Evolutionary conservation across 805 yeast genomes (phyloP).

Genomic region (Candida tammaniensis): DNA sequence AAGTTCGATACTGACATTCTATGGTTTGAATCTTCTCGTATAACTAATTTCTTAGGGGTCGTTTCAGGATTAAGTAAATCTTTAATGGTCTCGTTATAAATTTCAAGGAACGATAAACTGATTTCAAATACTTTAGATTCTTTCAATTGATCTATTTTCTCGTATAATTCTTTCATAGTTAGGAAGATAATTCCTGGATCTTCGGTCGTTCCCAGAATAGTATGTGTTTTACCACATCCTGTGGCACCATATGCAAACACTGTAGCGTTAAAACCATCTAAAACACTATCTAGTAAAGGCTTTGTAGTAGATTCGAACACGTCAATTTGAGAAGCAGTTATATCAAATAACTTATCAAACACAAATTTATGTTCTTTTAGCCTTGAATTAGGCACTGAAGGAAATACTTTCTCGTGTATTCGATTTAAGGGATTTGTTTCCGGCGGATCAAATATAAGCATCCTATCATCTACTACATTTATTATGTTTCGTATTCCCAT

Average conservation of each 20-base stretch:
- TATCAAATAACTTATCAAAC: slow-evolving; percentile 78
- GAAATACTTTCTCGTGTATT: slow-evolving; percentile 47
- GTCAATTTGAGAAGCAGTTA: slow-evolving; percentile 57
- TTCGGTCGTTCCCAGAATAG: slow-evolving; percentile 72
- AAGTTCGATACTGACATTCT: slow-evolving; percentile 71
- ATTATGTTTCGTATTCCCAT: slow-evolving; percentile 65
- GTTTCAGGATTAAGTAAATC: slow-evolving; percentile 69
- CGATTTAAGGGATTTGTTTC: slow-evolving; percentile 58
- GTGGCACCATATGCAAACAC: slow-evolving; percentile 97
- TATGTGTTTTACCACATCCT: slow-evolving; percentile 96
- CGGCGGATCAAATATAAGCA: slow-evolving; percentile 86
- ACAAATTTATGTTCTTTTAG: slow-evolving; percentile 75
- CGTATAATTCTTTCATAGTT: slow-evolving; percentile 74
- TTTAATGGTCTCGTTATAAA: slow-evolving; percentile 84
- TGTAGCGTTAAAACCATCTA: slow-evolving; percentile 87
- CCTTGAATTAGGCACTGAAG: slow-evolving; percentile 38
- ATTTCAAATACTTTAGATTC: slow-evolving; percentile 60
- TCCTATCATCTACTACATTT: slow-evolving; percentile 77
- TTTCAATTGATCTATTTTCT: slow-evolving; percentile 50
- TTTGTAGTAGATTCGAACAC: slow-evolving; percentile 66
- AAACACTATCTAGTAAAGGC: slow-evolving; percentile 68
- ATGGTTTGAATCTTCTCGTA: slow-evolving; percentile 70
- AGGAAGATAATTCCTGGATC: slow-evolving; percentile 78
- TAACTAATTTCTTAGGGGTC: slow-evolving; percentile 43
- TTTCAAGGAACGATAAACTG: slow-evolving; percentile 74